These are phyloP conservation scores for Alisma plantagoaquatica DNA, from an alignment of 106 monocot genomes.

Conservation along the genomic window DNA sequence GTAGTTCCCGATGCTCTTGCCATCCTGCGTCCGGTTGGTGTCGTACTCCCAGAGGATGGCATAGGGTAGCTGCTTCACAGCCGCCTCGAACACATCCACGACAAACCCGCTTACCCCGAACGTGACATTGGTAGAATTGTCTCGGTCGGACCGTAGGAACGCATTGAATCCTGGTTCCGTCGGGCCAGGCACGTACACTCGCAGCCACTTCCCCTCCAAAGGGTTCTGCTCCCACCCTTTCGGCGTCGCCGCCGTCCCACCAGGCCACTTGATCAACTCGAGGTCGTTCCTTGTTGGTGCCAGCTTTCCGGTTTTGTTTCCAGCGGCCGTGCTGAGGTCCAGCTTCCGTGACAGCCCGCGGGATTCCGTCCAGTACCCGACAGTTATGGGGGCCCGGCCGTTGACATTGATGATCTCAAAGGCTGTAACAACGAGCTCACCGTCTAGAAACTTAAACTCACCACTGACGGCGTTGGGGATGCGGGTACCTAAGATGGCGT, in stretches of 20 bases:
- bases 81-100: constrained; percentile 14
- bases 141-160: constrained; percentile 20
- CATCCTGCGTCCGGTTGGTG: not conserved
- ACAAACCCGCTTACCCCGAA: constrained; percentile 19
- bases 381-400: constrained; percentile 3
- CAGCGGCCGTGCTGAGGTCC: not conserved
- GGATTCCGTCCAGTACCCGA: constrained; percentile 41
- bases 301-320: not conserved
- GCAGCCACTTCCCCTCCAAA: constrained; percentile 16
- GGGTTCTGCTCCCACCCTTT: constrained; percentile 53
- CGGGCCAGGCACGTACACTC: constrained; percentile 41
- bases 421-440: constrained; percentile 15
- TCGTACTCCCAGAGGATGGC: not conserved
- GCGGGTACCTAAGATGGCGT: constrained; percentile 5
- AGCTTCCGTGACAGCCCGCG: constrained; percentile 11
- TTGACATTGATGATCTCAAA: constrained; percentile 47
- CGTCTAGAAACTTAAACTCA: constrained; percentile 26
- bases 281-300: not conserved
- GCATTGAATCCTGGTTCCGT: constrained; percentile 24
- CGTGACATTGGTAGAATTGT: not conserved
- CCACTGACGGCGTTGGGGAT: constrained; percentile 41
- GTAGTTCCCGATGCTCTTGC: not conserved
- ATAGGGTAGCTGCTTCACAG: not conserved
- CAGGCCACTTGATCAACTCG: constrained; percentile 29
- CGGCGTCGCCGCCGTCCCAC: constrained; percentile 6